phyloP scores from a whole-genome alignment of 306 rosid genomes.

The Corylus americana region DNA sequence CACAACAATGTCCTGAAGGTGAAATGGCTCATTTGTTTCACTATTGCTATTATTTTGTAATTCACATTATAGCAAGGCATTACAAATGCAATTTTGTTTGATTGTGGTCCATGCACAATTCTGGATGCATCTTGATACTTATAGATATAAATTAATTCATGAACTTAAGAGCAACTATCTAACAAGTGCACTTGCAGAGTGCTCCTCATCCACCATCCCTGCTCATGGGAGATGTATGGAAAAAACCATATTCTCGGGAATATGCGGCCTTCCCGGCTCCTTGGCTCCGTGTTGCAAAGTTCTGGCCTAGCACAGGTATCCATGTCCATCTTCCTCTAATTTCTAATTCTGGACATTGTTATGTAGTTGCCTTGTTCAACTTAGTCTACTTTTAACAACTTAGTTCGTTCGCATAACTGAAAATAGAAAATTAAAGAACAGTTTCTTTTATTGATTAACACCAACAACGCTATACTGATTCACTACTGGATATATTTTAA shows the following conservation, averaged over 20 bases:
- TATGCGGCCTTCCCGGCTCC: constrained; percentile 96
- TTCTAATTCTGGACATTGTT: background rate
- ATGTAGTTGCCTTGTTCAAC: background rate
- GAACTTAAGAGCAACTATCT: constrained; percentile 20
- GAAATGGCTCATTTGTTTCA: constrained; percentile 17
- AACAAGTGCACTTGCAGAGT: constrained; percentile 48
- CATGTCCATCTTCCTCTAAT: constrained; percentile 5
- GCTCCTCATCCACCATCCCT: constrained; percentile 99
- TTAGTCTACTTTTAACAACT: background rate
- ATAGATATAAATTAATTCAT: background rate
- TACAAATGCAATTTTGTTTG: background rate
- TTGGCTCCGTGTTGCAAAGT: constrained; percentile 85
- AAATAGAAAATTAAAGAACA: too few relatives aligned
- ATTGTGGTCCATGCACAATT: background rate
- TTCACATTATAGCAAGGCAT: constrained; percentile 7
- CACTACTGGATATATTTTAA: background rate
- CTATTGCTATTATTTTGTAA: background rate
- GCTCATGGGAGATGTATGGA: constrained; percentile 96
- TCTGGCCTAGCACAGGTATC: constrained; percentile 94
- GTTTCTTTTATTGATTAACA: background rate
- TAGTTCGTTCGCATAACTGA: too few relatives aligned
- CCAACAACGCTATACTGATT: background rate
- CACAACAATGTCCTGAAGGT: constrained; percentile 95
- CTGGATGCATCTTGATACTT: background rate
- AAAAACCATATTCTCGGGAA: constrained; percentile 91